Conservation (phyloP, 176 grass and related monocot genomes). For the Canna indica region DNA sequence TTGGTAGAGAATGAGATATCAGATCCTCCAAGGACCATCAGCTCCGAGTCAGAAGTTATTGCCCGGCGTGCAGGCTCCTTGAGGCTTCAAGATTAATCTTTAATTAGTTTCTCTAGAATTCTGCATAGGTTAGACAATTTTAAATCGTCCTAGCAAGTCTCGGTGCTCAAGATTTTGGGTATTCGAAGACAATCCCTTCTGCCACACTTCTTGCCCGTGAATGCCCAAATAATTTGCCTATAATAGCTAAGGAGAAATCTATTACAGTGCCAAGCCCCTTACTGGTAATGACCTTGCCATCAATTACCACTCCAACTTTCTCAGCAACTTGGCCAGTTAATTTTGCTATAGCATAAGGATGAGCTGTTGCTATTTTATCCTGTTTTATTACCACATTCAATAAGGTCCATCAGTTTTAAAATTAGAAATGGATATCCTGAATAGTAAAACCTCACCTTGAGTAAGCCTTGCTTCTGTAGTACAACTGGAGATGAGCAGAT, state of each 20-base stretch:
- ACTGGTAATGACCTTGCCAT: conserved; percentile 76
- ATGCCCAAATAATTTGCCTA: conserved; percentile 68
- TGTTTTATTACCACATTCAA: conserved; percentile 31
- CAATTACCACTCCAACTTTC: conserved; percentile 53
- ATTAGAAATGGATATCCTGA: not conserved
- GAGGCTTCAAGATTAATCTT: not conserved
- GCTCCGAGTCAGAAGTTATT: no score
- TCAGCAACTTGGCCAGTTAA: conserved; percentile 43
- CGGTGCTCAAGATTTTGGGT: conserved; percentile 36
- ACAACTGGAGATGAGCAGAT: conserved; percentile 47
- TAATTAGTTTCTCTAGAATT: not conserved
- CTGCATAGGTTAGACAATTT: not conserved
- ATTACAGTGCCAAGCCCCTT: conserved; percentile 53
- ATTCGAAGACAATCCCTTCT: conserved; percentile 85
- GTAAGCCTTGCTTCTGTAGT: conserved; percentile 72
- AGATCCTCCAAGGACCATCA: not conserved
- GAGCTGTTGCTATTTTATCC: conserved; percentile 53
- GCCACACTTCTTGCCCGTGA: conserved; percentile 62
- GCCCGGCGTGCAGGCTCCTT: not conserved
- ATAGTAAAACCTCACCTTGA: conserved; percentile 39
- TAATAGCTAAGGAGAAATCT: conserved; percentile 60
- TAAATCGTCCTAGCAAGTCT: conserved; percentile 4
- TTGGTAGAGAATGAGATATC: not conserved
- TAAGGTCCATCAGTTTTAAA: conserved; percentile 1
- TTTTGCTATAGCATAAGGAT: conserved; percentile 37